Percentiles rank a stretch among this genome's conserved stretches.
Conservation (phyloP, 2,329 filamentous ascomycete genomes). For the Aspergillus luchuensis region DNA sequence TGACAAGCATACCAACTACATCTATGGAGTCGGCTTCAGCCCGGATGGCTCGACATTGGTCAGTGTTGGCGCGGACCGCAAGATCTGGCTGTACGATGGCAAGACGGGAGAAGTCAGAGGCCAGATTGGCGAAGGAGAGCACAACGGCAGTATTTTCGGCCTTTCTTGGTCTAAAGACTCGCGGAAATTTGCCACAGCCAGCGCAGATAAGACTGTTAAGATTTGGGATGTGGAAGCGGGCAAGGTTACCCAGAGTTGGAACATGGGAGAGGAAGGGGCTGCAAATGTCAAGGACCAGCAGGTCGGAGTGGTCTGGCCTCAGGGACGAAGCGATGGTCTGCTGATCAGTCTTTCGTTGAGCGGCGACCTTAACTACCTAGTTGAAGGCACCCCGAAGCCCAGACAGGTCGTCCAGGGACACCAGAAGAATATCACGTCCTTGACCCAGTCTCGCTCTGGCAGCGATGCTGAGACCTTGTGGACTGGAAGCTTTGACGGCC, state of each 20-base stretch:
- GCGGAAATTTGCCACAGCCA: conserved; percentile 83
- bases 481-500: conserved; percentile 91
- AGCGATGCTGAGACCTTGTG: conserved; percentile 65
- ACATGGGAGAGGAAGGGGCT: conserved; percentile 72
- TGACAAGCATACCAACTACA: conserved; percentile 81
- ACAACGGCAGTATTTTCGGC: conserved; percentile 90
- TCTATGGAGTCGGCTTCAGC: conserved; percentile 84
- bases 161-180: conserved; percentile 89
- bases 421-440: conserved; percentile 84
- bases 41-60: conserved; percentile 81
- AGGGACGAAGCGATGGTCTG: conserved; percentile 77
- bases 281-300: conserved; percentile 82
- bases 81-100: conserved; percentile 93
- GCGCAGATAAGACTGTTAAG: conserved; percentile 91
- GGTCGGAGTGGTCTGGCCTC: conserved; percentile 89
- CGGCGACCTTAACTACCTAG: conserved; percentile 87
- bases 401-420: conserved; percentile 78
- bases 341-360: conserved; percentile 87
- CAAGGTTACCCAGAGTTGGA: conserved; percentile 78
- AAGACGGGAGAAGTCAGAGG: conserved; percentile 84
- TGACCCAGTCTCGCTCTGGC: conserved; percentile 58
- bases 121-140: conserved; percentile 71
- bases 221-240: conserved; percentile 88
- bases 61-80: conserved; percentile 88
- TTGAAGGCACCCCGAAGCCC: conserved; percentile 69